phyloP scores from a whole-genome alignment of 768 basidiomycete genomes.

The Flagelloscypha sp. region DNA sequence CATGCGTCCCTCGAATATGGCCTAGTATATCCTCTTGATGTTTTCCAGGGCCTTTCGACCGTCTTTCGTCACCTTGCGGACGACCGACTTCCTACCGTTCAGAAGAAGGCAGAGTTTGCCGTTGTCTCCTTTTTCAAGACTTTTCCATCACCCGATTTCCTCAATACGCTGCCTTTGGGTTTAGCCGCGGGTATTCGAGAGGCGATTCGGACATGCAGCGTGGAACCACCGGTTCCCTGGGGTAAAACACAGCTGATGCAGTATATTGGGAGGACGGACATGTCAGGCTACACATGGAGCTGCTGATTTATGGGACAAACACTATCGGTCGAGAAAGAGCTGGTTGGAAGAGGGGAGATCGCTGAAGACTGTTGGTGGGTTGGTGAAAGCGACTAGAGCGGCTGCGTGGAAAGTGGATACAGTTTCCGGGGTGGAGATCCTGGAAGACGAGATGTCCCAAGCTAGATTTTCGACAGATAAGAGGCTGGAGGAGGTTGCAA shows the following conservation, averaged over 20 bases:
- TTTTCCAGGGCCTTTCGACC: conserved; percentile 43
- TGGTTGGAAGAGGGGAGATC: conserved; percentile 68
- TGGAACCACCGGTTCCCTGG: conserved; percentile 71
- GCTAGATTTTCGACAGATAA: conserved; percentile 89
- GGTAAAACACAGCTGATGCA: too few relatives aligned
- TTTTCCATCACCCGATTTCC: too few relatives aligned
- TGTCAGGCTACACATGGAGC: too few relatives aligned
- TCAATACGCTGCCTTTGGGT: conserved; percentile 57
- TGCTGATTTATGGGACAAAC: too few relatives aligned
- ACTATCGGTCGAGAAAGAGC: too few relatives aligned
- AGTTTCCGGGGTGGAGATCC: conserved; percentile 65
- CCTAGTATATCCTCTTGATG: conserved; percentile 46
- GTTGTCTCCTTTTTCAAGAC: conserved; percentile 45
- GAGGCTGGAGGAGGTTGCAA: conserved; percentile 82
- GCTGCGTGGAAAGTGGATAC: conserved; percentile 48
- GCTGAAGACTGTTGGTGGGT: conserved; percentile 50
- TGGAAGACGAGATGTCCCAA: conserved; percentile 64
- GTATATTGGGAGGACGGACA: too few relatives aligned
- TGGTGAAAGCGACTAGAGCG: conserved; percentile 41
- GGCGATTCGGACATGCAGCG: conserved; percentile 75
- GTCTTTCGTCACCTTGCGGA: conserved; percentile 58
- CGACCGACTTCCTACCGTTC: conserved; percentile 35
- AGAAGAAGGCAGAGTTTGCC: conserved; percentile 61
- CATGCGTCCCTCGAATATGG: conserved; percentile 56
- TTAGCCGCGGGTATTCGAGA: conserved; percentile 76